Evolutionary conservation across 2,329 filamentous ascomycete species (phyloP).

Genomic region (Rutstroemia sp.): DNA sequence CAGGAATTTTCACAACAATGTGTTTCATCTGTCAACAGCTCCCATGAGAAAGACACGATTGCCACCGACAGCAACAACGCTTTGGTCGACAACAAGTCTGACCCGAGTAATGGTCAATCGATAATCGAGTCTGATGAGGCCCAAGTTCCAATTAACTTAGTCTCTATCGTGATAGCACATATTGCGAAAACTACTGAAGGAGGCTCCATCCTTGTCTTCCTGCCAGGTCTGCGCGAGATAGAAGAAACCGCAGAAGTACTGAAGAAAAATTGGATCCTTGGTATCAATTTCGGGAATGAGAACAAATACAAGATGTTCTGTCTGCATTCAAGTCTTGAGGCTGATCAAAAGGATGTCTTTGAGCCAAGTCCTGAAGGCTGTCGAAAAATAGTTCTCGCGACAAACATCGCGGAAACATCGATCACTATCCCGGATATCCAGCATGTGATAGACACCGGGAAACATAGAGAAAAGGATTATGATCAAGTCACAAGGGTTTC

Average conservation of each 20-base stretch:
- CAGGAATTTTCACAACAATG: not conserved
- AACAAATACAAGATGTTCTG: constrained; percentile 79
- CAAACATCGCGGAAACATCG: constrained; percentile 94
- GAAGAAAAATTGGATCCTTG: constrained; percentile 62
- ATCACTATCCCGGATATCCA: constrained; percentile 96
- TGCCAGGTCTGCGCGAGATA: constrained; percentile 87
- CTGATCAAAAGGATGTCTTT: constrained; percentile 82
- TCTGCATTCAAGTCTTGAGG: constrained; percentile 82
- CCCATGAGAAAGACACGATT: no score
- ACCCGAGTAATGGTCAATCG: not conserved
- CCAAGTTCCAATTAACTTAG: constrained; percentile 56
- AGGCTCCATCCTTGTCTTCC: constrained; percentile 85
- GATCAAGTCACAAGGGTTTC: constrained; percentile 85
- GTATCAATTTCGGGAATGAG: constrained; percentile 50
- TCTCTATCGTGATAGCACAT: constrained; percentile 81
- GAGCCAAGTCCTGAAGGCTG: constrained; percentile 63
- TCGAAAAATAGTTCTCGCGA: constrained; percentile 86
- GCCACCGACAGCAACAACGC: no score
- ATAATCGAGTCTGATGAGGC: constrained; percentile 46
- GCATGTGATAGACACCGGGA: constrained; percentile 87
- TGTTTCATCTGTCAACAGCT: not conserved
- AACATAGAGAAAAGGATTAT: constrained; percentile 89
- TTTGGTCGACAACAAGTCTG: not conserved
- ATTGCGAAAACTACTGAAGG: constrained; percentile 68
- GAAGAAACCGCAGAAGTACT: constrained; percentile 65